Conservation (phyloP, 139 green algal species). For the Marvania coccoides region DNA sequence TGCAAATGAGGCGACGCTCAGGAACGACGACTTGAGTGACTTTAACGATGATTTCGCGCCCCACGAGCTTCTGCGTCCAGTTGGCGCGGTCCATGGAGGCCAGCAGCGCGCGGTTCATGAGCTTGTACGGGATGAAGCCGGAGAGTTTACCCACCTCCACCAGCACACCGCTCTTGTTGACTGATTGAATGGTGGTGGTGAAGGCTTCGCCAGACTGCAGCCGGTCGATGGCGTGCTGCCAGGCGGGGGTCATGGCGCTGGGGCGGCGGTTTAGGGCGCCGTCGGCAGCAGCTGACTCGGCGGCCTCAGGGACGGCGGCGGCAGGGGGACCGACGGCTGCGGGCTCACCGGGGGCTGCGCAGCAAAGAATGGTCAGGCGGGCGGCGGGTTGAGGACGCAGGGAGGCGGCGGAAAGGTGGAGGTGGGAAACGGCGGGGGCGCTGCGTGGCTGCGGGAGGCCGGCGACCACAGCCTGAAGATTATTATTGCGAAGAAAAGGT, state of each 20-base stretch:
- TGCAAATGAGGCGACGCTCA: constrained; percentile 26
- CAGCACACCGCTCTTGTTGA: constrained; percentile 21
- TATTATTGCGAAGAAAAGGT: neutral
- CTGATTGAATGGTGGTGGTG: neutral
- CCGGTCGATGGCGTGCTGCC: neutral
- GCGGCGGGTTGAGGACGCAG: neutral
- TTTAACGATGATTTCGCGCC: constrained; percentile 28
- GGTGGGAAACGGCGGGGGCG: neutral
- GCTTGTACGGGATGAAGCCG: constrained; percentile 37
- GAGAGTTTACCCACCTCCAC: constrained; percentile 8
- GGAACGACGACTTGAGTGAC: constrained; percentile 41
- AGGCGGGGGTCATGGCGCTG: neutral
- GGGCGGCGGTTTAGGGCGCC: neutral
- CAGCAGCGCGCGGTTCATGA: constrained; percentile 27
- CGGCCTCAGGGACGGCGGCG: neutral
- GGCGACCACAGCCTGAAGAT: neutral
- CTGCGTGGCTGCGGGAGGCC: neutral
- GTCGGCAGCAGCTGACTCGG: neutral
- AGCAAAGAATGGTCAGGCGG: neutral
- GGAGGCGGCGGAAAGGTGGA: no score
- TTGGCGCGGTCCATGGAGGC: neutral
- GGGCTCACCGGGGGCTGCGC: neutral
- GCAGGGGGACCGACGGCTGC: neutral
- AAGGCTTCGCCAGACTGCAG: neutral
- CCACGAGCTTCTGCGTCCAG: neutral